Evolutionary conservation across 306 rosid species (phyloP), one percentile per base, ranked within the genome.

Genomic region (Rosa lucieae): DNA sequence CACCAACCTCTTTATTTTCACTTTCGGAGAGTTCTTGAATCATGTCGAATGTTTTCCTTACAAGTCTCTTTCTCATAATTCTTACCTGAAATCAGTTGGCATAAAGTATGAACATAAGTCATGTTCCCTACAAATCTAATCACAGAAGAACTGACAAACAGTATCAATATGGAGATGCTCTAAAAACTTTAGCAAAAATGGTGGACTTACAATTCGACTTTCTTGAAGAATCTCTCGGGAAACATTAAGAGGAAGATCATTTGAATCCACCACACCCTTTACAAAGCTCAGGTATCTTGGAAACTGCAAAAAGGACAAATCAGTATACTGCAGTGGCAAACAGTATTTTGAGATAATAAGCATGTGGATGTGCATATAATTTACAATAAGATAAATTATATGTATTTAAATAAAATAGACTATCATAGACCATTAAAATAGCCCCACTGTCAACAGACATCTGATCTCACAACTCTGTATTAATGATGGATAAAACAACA

Each of bases 211-310:
- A 77, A 96, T 90, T 90, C 98, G 87, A 89, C 99, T 96, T 88
- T 96, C 99, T 87, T 96, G 99, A 83, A 96, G 99, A 87, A 96
- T 91, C 87, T 96, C 99, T 35, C 99, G 86, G 52, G 98, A 96
- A 78, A 96, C 99, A 73, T 96, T 96, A 21, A 96, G 91, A 70
- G 99, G 99, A 84, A 96, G 98, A 77, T 96, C 98, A 81, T 93
- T 76, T 18, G 97, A 96, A 84, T 93, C 99, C 23, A 96, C 98
- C 76, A 96, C 97, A 82, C 98, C 99, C 88, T 89, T 96, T 73
- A 96, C 98, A 87, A 96, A 96, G 84, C 97, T 93, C 92, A 93
- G 80, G 86, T 96, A 96, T 56, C 98, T 92, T 1, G 99, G 99
- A 76, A 96, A 96, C 99, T 96, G 89, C 89, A 88, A 82, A 79